Percentiles rank a stretch among this genome's conserved stretches.
Evolutionary conservation across 345 rosid species (phyloP).

Genomic region (Acer campestre): DNA sequence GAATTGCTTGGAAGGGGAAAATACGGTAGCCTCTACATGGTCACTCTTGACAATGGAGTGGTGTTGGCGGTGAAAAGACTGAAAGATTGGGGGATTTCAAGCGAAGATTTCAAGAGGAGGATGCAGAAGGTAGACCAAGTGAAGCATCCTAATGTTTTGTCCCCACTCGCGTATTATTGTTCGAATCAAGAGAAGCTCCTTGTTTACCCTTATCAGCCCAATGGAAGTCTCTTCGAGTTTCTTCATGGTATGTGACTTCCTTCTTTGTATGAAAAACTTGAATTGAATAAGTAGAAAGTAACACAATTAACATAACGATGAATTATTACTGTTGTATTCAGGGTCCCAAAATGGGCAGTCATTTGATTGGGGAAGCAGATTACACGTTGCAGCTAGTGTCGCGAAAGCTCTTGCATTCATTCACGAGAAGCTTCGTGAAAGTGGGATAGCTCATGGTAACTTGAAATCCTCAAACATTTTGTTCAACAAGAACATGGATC

Average conservation of each 20-base stretch:
- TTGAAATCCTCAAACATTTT: conserved; percentile 61
- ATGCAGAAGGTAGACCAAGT: conserved; percentile 46
- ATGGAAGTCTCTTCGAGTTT: conserved; percentile 61
- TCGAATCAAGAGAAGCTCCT: conserved; percentile 65
- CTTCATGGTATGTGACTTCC: conserved; percentile 44
- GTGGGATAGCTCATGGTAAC: conserved; percentile 62
- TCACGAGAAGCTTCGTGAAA: conserved; percentile 44
- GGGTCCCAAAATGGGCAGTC: conserved; percentile 39
- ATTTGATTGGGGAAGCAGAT: conserved; percentile 58
- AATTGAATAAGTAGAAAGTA: too few relatives aligned
- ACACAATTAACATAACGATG: too few relatives aligned
- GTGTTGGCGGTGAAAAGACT: conserved; percentile 58
- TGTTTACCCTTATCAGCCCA: conserved; percentile 49
- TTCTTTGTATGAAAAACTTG: too few relatives aligned
- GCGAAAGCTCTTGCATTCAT: conserved; percentile 47
- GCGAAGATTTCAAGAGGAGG: conserved; percentile 46
- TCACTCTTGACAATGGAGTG: conserved; percentile 37
- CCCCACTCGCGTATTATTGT: conserved; percentile 58
- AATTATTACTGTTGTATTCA: conserved; percentile 24
- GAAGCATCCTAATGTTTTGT: conserved; percentile 50
- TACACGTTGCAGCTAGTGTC: conserved; percentile 41
- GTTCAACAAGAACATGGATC: conserved; percentile 51
- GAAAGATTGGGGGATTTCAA: conserved; percentile 40
- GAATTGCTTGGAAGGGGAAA: conserved; percentile 61
- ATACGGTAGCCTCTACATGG: conserved; percentile 68